Base-by-base conservation (phyloP, 2,329 filamentous ascomycete species). In the Fusarium vanettenii region DNA sequence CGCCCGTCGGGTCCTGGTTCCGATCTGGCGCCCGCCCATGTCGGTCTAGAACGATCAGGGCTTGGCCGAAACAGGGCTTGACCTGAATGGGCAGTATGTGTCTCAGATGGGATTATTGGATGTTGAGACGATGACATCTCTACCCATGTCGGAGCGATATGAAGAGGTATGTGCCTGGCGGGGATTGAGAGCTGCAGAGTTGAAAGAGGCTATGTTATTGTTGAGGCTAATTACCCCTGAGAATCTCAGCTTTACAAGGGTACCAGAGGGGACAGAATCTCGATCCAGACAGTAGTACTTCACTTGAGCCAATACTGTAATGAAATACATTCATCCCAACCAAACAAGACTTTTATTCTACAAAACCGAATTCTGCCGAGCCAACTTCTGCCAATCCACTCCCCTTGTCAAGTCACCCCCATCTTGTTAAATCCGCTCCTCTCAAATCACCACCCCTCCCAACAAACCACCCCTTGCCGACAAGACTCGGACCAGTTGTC, bases 1-100 rank as follows among this genome's bases (percentile, higher is more conserved):
- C 72, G 72, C 27, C 37, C 22, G 18, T 59, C 61, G 50, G 41
- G 31, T 4, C 6, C 61, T 64, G 65, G 25, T 41, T 45, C 72
- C 48, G 57, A 63, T 63, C 43, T 33, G 45, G 60, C n/a, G 25
- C 41, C 29, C 60, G 41, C 20, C 5, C 43, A 33, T 2, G 22
- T 20, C 20, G 29, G 60, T 39, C 60, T n/a, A 50, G 50, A 43
- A 31, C 33, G 1, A 29, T 60, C 57, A 14, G 31, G 62, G 35
- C 52, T 52, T 59, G 55, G 39, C 43, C 39, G 13, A 18, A 62
- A 62, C 27, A 20, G 10, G 50, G 60, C 60, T 60, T 72, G 69
- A 66, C 39, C 25, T 22, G 6, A 8, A 13, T 25, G 66, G 67
- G 45, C 31, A 70, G 39, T 29, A 31, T 62, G 7, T 45, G 67